Conservation (phyloP, 2,329 filamentous ascomycete species). For the Triangularia verruculosa region DNA sequence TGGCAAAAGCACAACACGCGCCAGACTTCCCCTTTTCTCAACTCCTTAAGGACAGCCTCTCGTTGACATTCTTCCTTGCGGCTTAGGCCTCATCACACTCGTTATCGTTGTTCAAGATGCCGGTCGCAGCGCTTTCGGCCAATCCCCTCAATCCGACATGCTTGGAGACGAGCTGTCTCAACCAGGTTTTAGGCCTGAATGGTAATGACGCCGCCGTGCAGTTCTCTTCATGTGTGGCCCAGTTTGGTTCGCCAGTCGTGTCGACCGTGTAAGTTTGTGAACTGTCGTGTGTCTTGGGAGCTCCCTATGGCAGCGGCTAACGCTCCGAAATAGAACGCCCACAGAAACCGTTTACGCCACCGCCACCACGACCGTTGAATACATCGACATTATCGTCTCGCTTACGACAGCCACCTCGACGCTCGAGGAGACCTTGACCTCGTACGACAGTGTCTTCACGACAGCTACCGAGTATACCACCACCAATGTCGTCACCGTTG, state of each 20-base stretch:
- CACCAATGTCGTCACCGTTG: not conserved
- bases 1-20: not conserved
- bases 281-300: not conserved
- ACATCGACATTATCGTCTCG: slow-evolving; percentile 2
- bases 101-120: not conserved
- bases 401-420: slow-evolving; percentile 1
- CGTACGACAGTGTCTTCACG: not conserved
- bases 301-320: too few species aligned
- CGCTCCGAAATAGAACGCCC: not conserved
- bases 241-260: slow-evolving; percentile 1
- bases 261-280: not conserved
- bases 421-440: slow-evolving; percentile 2
- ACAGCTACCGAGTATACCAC: slow-evolving; percentile 10
- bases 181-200: not conserved
- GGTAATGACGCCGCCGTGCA: not conserved
- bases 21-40: not conserved
- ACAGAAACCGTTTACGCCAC: not conserved
- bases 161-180: not conserved
- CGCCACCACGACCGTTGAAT: not conserved
- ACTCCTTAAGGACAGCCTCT: not conserved
- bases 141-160: not conserved
- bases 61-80: not conserved
- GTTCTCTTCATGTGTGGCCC: slow-evolving; percentile 1
- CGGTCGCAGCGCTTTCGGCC: not conserved
- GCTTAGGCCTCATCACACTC: not conserved